These are phyloP conservation scores for Sphagnum contortum DNA, from an alignment of 225 moss, liverwort and hornwort genomes.

Conservation along the genomic window DNA sequence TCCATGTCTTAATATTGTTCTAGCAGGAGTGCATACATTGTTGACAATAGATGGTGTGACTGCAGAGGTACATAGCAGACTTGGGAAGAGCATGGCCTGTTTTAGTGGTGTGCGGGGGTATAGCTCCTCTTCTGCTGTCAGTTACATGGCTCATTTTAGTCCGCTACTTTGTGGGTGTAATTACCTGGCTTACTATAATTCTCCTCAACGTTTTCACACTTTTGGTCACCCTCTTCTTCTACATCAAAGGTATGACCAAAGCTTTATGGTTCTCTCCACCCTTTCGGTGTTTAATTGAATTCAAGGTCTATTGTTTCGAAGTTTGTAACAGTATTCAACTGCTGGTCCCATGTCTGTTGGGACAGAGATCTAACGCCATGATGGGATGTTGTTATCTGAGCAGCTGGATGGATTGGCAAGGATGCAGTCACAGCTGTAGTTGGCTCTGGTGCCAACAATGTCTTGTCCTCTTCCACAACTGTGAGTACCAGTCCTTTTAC, in stretches of 20 bases:
- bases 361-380: too few species aligned
- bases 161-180: constrained; percentile 71
- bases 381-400: constrained; percentile 2
- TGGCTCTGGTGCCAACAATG: constrained; percentile 51
- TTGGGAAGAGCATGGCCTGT: constrained; percentile 91
- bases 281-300: neutral
- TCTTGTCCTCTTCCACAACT: constrained; percentile 43
- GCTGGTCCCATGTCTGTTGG: too few species aligned
- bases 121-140: constrained; percentile 64
- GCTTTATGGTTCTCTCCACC: neutral
- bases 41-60: neutral
- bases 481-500: constrained; percentile 8
- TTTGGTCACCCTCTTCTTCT: constrained; percentile 72
- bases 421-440: constrained; percentile 64
- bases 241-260: constrained; percentile 61
- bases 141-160: constrained; percentile 57
- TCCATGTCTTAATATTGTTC: too few species aligned
- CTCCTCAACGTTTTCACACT: constrained; percentile 59
- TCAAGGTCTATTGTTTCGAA: neutral
- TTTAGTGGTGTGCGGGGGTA: constrained; percentile 80
- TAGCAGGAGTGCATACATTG: neutral
- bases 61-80: constrained; percentile 91
- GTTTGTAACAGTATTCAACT: neutral
- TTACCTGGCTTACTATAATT: constrained; percentile 69
- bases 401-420: constrained; percentile 96